These are phyloP conservation scores for Aspergillus olivimuriae DNA, from an alignment of 495 filamentous ascomycete species.

Conservation along the genomic window DNA sequence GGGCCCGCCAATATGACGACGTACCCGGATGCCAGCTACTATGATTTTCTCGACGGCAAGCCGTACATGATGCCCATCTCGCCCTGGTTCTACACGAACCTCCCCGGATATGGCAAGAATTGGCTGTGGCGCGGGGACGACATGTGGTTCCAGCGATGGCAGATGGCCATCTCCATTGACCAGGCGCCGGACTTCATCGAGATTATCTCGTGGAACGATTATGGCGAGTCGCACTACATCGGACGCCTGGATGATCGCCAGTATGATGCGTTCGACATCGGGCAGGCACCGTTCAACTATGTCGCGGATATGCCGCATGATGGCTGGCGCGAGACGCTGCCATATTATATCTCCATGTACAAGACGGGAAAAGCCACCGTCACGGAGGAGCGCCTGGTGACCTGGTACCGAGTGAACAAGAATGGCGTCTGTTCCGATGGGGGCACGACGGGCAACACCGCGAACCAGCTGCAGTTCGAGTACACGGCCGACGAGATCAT, in stretches of 20 bases:
- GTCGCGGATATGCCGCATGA: slow-evolving; percentile 43
- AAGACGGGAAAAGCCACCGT: slow-evolving; percentile 42
- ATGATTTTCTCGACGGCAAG: slow-evolving; percentile 40
- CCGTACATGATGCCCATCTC: slow-evolving; percentile 70
- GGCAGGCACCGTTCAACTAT: slow-evolving; percentile 41
- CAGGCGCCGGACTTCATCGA: slow-evolving; percentile 53
- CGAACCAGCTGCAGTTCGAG: slow-evolving; percentile 13
- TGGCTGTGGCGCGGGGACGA: slow-evolving; percentile 63
- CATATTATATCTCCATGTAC: slow-evolving; percentile 55
- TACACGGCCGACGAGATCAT: slow-evolving; percentile 9
- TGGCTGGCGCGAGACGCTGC: slow-evolving; percentile 45
- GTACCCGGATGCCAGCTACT: slow-evolving; percentile 51
- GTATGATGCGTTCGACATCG: slow-evolving; percentile 33
- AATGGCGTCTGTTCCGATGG: slow-evolving; percentile 20
- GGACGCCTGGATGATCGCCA: slow-evolving; percentile 35
- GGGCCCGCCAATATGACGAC: slow-evolving; percentile 45
- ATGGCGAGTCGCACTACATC: slow-evolving; percentile 64
- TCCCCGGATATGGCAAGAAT: slow-evolving; percentile 60
- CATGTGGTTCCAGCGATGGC: slow-evolving; percentile 67
- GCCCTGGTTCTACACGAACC: slow-evolving; percentile 64
- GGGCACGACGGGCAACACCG: slow-evolving; percentile 30
- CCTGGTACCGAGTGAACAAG: slow-evolving; percentile 53
- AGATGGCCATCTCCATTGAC: slow-evolving; percentile 53
- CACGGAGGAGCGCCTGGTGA: slow-evolving; percentile 41
- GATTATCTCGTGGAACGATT: slow-evolving; percentile 59